phyloP scores from a whole-genome alignment of 306 rosid genomes.

The Cucurbita pepo region DNA sequence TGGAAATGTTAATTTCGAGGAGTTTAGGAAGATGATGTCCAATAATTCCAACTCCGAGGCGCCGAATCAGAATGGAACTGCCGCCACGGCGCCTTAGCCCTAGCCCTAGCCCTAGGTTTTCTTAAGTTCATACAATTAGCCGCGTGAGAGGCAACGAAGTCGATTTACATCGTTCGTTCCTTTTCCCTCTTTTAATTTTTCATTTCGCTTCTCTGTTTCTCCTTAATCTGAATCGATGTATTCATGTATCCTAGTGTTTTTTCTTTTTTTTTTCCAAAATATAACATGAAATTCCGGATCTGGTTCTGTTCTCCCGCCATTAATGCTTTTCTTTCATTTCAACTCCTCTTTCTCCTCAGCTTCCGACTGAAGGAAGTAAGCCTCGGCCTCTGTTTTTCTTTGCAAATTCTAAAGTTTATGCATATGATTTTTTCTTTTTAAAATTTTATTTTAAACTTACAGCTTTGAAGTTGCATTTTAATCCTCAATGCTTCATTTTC shows the following conservation, averaged over 20 bases:
- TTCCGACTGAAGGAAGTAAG: background rate
- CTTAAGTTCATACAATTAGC: background rate
- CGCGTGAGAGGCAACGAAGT: background rate
- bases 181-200: background rate
- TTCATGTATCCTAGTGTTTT: background rate
- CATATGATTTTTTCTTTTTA: too few species aligned
- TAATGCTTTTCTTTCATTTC: background rate
- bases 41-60: background rate
- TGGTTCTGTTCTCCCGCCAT: background rate
- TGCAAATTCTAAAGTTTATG: too few species aligned
- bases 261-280: background rate
- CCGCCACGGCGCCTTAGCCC: background rate
- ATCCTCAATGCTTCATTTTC: too few species aligned
- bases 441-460: too few species aligned
- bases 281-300: background rate
- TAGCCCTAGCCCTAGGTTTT: slow-evolving; percentile 3
- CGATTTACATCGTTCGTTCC: background rate
- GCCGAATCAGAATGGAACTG: background rate
- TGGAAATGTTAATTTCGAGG: slow-evolving; percentile 65
- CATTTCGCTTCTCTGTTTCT: background rate
- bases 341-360: background rate
- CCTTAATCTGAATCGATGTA: background rate
- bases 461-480: too few species aligned
- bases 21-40: slow-evolving; percentile 75
- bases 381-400: background rate